These are phyloP conservation scores for Mycena latifolia DNA, from an alignment of 768 basidiomycete genomes.

Conservation along the genomic window DNA sequence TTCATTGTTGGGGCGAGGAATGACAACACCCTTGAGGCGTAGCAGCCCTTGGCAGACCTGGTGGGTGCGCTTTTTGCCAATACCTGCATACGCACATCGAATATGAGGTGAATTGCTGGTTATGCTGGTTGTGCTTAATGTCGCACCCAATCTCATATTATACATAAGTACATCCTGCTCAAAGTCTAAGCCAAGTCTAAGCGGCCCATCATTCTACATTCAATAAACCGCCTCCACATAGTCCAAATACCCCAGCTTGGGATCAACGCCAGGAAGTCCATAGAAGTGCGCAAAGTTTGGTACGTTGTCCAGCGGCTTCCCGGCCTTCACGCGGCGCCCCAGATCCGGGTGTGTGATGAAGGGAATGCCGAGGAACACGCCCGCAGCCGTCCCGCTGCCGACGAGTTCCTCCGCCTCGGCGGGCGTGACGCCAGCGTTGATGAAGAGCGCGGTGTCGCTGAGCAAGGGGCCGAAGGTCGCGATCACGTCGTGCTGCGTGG, in stretches of 20 bases:
- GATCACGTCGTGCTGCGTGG: slow-evolving; percentile 54
- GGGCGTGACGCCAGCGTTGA: slow-evolving; percentile 52
- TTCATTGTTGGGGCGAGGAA: too few species aligned
- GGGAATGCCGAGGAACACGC: slow-evolving; percentile 49
- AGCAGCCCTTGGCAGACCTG: too few species aligned
- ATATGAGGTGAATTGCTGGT: too few species aligned
- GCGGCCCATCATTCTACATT: too few species aligned
- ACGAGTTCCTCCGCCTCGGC: slow-evolving; percentile 53
- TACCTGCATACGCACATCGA: too few species aligned
- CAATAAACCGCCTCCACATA: slow-evolving; percentile 45
- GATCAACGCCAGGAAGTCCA: slow-evolving; percentile 38
- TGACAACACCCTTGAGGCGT: too few species aligned
- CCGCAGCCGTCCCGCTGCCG: slow-evolving; percentile 48
- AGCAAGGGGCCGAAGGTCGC: slow-evolving; percentile 49
- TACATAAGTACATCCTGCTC: too few species aligned
- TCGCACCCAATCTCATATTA: too few species aligned
- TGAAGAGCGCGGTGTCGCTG: slow-evolving; percentile 50
- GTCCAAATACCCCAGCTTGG: slow-evolving; percentile 51
- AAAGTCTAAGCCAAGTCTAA: too few species aligned
- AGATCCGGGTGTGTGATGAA: slow-evolving; percentile 57
- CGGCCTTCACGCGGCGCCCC: slow-evolving; percentile 48
- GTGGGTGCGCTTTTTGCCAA: too few species aligned
- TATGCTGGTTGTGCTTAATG: too few species aligned
- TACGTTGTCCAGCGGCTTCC: slow-evolving; percentile 49
- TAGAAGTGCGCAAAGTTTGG: slow-evolving; percentile 44